Percentiles rank a stretch among this genome's conserved stretches.
Evolutionary conservation across 257 asterid genomes (phyloP).

Genomic region (Petunia axillaris): DNA sequence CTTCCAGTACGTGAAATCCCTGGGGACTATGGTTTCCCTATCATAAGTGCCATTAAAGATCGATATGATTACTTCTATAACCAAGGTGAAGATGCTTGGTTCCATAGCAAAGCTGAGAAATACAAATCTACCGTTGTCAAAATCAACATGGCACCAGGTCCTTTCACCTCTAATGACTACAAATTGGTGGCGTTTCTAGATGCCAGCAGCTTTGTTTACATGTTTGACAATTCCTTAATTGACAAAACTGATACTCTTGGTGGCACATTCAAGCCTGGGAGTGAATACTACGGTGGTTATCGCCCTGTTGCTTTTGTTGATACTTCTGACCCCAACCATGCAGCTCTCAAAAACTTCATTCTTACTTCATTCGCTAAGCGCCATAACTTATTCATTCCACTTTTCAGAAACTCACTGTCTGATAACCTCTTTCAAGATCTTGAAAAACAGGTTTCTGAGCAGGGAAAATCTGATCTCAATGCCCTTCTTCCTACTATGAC

Average conservation of each 20-base stretch:
- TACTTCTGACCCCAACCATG: conserved; percentile 59
- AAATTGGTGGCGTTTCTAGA: conserved; percentile 57
- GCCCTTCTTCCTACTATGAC: conserved; percentile 48
- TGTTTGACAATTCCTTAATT: conserved; percentile 71
- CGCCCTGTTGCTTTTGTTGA: conserved; percentile 70
- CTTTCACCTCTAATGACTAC: conserved; percentile 48
- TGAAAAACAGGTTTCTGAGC: conserved; percentile 47
- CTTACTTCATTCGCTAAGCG: conserved; percentile 40
- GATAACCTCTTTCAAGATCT: conserved; percentile 48
- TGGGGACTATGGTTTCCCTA: conserved; percentile 52
- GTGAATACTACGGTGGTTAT: conserved; percentile 63
- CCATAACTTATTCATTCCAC: conserved; percentile 48
- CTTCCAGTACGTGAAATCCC: conserved; percentile 58
- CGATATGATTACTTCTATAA: conserved; percentile 52
- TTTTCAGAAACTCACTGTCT: conserved; percentile 44
- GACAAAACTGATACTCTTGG: conserved; percentile 72
- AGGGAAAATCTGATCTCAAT: conserved; percentile 56
- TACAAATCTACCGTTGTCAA: conserved; percentile 55
- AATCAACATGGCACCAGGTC: conserved; percentile 61
- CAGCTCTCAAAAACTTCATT: conserved; percentile 48
- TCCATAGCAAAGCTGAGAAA: conserved; percentile 43
- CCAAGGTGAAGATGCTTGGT: conserved; percentile 56
- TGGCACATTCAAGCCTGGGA: conserved; percentile 79
- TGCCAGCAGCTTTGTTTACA: conserved; percentile 63
- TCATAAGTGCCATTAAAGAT: conserved; percentile 52